phyloP scores from a whole-genome alignment of 2,329 filamentous ascomycete genomes.

The Karstenula rhodostoma region DNA sequence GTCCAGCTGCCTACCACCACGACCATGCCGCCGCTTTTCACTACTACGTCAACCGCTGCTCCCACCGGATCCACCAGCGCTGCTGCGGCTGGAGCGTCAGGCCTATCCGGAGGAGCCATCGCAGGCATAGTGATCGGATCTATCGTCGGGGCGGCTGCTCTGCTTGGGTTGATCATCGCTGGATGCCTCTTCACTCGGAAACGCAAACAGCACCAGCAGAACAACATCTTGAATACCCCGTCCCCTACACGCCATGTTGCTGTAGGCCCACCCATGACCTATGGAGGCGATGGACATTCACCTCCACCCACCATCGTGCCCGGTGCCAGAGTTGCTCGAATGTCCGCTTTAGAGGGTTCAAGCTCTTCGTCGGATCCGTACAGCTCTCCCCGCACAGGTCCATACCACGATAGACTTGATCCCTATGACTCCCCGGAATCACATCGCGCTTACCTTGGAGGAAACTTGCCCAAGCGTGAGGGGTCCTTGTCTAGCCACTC shows the following conservation, averaged over 20 bases:
- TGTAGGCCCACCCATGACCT: conserved; percentile 49
- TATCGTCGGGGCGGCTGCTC: conserved; percentile 72
- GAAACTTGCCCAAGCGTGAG: conserved; percentile 69
- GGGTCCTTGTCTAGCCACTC: conserved; percentile 92
- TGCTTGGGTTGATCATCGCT: conserved; percentile 70
- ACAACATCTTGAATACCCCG: conserved; percentile 88
- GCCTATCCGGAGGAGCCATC: conserved; percentile 84
- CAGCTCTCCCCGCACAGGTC: conserved; percentile 43
- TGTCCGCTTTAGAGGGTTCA: conserved; percentile 88
- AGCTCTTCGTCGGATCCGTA: conserved; percentile 61
- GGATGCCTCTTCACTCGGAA: conserved; percentile 67
- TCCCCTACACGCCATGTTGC: conserved; percentile 65
- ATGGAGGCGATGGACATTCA: conserved; percentile 49
- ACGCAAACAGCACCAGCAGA: conserved; percentile 66
- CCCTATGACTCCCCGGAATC: conserved; percentile 78
- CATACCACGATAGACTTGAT: conserved; percentile 41
- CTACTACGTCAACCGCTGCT: conserved; percentile 69
- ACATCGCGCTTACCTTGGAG: conserved; percentile 53
- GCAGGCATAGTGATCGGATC: conserved; percentile 89
- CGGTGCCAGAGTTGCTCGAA: conserved; percentile 89
- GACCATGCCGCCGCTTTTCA: conserved; percentile 65
- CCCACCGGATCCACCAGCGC: conserved; percentile 43
- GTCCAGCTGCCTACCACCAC: conserved; percentile 80
- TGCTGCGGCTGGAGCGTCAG: conserved; percentile 48
- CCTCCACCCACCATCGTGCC: conserved; percentile 66